Evolutionary conservation across 1,284 basidiomycete species (phyloP), one percentile per base, ranked within the genome.

Genomic region (Pseudozyma pruni): DNA sequence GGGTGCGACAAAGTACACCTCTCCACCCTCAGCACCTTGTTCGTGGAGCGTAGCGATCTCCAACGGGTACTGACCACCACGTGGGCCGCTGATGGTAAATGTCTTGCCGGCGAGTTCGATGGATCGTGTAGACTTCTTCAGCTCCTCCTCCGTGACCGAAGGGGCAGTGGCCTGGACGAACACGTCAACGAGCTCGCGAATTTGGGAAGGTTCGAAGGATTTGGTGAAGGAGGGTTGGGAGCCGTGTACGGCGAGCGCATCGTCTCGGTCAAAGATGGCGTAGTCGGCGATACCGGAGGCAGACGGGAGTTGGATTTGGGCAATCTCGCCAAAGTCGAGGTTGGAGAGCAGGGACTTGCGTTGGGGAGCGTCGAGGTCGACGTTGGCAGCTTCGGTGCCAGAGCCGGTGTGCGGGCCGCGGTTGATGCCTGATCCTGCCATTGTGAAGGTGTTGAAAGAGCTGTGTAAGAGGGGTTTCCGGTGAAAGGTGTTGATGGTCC

Each of bases 321-420:
- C 68, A 2, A 71, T 33, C 27, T 71, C 61, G 38, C 29, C 13
- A 20, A 71, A 64, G 44, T 71, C 60, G 11, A 64, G 31, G 38
- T 56, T 42, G 41, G 52, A 53, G 16, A 70, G 56, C 10, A 64
- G 35, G 0, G 60, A 64, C 8, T 44, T 38, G 8, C 67, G 60
- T 35, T 70, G 60, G 1, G 56, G 53, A 4, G 48, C 60, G 17
- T 52, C 38, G 32, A 70, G 52, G 39, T 70, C 67, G 17, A 32
- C 1, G 1, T 39, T 35, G 7, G 56, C 23, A 0, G 67, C 60
- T 48, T 70, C 67, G 10, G 60, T 64, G 39, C 60, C 60, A 22
- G 52, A 60, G 2, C 60, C 67, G 2, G 67, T 70, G 43, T 70
- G 67, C 0, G 60, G 60, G 8, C 67, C 67, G 8, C 56, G 56